Evolutionary conservation across 345 rosid genomes (phyloP).

Genomic region (Populus tremula): DNA sequence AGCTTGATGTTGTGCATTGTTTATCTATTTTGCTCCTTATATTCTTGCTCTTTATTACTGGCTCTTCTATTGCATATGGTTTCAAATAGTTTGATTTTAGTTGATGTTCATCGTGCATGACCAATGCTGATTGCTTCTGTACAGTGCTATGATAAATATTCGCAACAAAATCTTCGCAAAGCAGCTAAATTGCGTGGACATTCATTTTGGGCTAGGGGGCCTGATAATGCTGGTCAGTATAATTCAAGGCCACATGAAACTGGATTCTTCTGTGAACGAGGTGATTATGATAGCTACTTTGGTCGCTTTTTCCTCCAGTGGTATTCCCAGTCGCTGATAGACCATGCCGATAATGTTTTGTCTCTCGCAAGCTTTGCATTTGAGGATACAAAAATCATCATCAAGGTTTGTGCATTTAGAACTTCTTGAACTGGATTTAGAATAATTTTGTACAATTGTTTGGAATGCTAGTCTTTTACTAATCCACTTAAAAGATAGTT

Average conservation of each 20-base stretch:
- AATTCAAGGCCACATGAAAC: slow-evolving; percentile 92
- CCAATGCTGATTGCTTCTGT: slow-evolving; percentile 17
- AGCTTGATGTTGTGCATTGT: not conserved
- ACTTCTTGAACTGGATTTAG: no score
- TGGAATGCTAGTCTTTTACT: no score
- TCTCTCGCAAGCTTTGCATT: slow-evolving; percentile 80
- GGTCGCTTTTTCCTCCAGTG: slow-evolving; percentile 92
- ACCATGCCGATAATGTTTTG: slow-evolving; percentile 77
- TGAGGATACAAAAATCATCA: slow-evolving; percentile 67
- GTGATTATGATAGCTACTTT: slow-evolving; percentile 89
- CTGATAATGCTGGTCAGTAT: slow-evolving; percentile 87
- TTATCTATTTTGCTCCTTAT: no score
- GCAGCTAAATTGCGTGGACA: slow-evolving; percentile 83
- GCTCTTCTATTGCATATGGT: not conserved
- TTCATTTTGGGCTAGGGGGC: slow-evolving; percentile 81
- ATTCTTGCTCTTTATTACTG: no score
- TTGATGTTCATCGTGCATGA: not conserved
- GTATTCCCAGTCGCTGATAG: slow-evolving; percentile 70
- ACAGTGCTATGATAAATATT: slow-evolving; percentile 91
- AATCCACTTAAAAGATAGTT: no score
- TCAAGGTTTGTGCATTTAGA: slow-evolving; percentile 50
- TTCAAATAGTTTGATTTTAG: not conserved
- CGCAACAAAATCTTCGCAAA: slow-evolving; percentile 58
- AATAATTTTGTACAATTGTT: no score
- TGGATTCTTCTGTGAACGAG: slow-evolving; percentile 81